A percentile compares a stretch with the other conserved stretches of the same genome.
Conservation (phyloP, 2,329 filamentous ascomycete species). For the Curvularia sp. region DNA sequence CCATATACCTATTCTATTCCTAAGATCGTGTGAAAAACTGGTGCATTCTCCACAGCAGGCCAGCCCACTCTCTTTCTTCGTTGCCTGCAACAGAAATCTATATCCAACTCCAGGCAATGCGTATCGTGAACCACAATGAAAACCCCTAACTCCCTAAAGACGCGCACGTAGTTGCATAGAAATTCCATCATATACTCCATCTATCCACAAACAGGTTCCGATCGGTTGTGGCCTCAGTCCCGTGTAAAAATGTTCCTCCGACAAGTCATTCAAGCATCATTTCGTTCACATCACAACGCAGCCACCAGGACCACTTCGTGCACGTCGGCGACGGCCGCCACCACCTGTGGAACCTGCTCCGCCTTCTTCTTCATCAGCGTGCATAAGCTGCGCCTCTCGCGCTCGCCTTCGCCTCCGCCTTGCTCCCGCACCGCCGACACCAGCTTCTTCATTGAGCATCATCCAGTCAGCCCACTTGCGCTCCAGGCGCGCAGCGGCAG, state of each 20-base stretch:
- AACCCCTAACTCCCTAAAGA: not conserved
- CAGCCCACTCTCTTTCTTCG: not conserved
- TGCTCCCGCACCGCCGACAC: conserved; percentile 66
- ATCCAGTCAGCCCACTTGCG: conserved; percentile 93
- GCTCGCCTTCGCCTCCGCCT: conserved; percentile 77
- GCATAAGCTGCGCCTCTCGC: conserved; percentile 79
- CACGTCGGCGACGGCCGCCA: conserved; percentile 54
- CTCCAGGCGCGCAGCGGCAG: conserved; percentile 78
- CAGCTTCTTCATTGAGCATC: conserved; percentile 87
- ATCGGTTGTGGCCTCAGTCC: not conserved
- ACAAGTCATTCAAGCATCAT: not conserved
- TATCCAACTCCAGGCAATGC: conserved; percentile 17
- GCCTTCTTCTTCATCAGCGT: conserved; percentile 80
- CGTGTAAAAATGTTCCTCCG: not conserved
- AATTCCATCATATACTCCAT: not conserved
- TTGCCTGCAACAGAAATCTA: conserved; percentile 10
- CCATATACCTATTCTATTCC: not conserved
- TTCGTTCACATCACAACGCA: conserved; percentile 57
- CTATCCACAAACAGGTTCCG: not conserved
- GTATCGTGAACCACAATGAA: not conserved
- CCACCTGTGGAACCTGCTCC: conserved; percentile 44
- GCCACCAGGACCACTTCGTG: conserved; percentile 56
- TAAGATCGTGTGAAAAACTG: not conserved
- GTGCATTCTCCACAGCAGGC: not conserved
- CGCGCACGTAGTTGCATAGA: not conserved